Percentiles rank a stretch among this genome's conserved stretches.
phyloP scores from a whole-genome alignment of 2,329 filamentous ascomycete genomes.

The Cytospora paraplurivora region DNA sequence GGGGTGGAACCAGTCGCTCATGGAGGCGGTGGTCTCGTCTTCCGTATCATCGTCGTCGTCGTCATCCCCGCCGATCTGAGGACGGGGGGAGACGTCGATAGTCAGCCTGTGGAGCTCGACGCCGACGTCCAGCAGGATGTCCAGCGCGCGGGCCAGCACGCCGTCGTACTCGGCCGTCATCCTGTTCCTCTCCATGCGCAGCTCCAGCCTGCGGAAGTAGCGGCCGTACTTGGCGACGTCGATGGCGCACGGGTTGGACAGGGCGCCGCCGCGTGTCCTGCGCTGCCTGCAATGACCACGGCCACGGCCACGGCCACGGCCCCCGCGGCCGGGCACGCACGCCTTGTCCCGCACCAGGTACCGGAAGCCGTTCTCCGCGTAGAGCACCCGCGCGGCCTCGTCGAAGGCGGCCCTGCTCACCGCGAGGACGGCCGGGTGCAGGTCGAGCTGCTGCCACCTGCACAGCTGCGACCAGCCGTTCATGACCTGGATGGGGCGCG shows the following conservation, averaged over 20 bases:
- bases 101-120: constrained; percentile 45
- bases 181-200: constrained; percentile 49
- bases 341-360: constrained; percentile 48
- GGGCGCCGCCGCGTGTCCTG: too few relatives aligned
- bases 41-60: too few relatives aligned
- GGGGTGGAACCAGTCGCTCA: constrained; percentile 17
- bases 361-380: constrained; percentile 50
- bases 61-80: not conserved
- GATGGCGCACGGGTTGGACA: constrained; percentile 33
- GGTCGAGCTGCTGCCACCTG: constrained; percentile 33
- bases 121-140: constrained; percentile 15
- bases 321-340: not conserved
- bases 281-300: too few relatives aligned
- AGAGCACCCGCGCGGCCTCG: constrained; percentile 48
- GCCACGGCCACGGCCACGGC: not conserved
- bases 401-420: constrained; percentile 39
- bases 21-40: not conserved
- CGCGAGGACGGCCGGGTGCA: constrained; percentile 43
- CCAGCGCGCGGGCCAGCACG: constrained; percentile 27
- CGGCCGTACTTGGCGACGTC: constrained; percentile 42
- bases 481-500: constrained; percentile 38
- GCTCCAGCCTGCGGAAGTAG: constrained; percentile 44
- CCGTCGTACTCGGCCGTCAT: constrained; percentile 33
- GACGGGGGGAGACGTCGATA: constrained; percentile 43
- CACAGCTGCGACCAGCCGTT: constrained; percentile 38